These are phyloP conservation scores for Cocos nucifera DNA, from an alignment of 176 grass and related monocot genomes.

Conservation along the genomic window DNA sequence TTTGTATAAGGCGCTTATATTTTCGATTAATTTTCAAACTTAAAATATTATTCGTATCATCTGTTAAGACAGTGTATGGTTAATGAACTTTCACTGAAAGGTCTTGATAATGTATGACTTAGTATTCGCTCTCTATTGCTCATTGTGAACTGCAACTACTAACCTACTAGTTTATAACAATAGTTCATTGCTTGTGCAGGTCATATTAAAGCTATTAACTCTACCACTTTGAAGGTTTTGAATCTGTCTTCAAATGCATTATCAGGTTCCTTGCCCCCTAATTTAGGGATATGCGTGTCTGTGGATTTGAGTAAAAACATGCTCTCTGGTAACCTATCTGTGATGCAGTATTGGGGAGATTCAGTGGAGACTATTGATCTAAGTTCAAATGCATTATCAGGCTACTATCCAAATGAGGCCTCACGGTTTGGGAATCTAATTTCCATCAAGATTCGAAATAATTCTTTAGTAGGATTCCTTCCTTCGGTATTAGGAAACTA, in stretches of 20 bases:
- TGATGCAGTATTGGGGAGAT: constrained; percentile 58
- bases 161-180: too few species aligned
- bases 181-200: constrained; percentile 37
- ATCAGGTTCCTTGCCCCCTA: constrained; percentile 56
- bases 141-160: too few species aligned
- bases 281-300: constrained; percentile 40
- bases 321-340: constrained; percentile 53
- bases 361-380: constrained; percentile 68
- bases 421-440: constrained; percentile 68
- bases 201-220: constrained; percentile 50
- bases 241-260: constrained; percentile 87
- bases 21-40: too few species aligned
- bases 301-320: constrained; percentile 79
- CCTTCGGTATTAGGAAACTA: constrained; percentile 74
- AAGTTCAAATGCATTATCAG: constrained; percentile 75
- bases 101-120: too few species aligned
- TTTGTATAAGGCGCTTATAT: too few species aligned
- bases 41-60: too few species aligned
- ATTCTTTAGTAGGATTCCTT: constrained; percentile 60
- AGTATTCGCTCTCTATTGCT: too few species aligned
- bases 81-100: too few species aligned
- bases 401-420: constrained; percentile 63
- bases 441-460: constrained; percentile 64
- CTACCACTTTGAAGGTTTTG: constrained; percentile 73
- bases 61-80: too few species aligned